These are phyloP conservation scores for Lepiota venenata DNA, from an alignment of 768 basidiomycete species.

Conservation along the genomic window DNA sequence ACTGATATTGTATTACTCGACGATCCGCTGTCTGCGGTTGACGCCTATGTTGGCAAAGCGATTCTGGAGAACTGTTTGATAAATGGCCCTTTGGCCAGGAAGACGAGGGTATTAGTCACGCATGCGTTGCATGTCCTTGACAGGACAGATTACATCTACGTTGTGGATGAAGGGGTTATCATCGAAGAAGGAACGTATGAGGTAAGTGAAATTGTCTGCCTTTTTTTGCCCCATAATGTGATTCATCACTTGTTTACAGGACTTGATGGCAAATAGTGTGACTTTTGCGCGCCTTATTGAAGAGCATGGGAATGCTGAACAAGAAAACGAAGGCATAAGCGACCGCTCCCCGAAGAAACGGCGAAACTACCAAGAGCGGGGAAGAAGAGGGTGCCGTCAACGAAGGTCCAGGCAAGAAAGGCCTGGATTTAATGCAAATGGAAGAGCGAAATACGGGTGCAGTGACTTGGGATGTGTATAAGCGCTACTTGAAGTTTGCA, in stretches of 20 bases:
- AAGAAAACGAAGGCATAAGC: not conserved
- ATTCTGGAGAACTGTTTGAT: constrained; percentile 62
- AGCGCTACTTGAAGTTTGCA: constrained; percentile 42
- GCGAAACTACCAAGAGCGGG: constrained; percentile 8
- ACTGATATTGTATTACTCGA: constrained; percentile 77
- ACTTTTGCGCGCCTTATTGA: constrained; percentile 51
- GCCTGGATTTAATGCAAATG: constrained; percentile 40
- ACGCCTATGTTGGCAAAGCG: constrained; percentile 69
- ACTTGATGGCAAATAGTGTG: constrained; percentile 38
- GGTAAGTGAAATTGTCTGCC: constrained; percentile 23
- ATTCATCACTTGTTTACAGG: constrained; percentile 23
- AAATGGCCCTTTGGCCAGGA: constrained; percentile 44
- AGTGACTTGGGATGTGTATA: constrained; percentile 47
- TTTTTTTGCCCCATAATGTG: not conserved
- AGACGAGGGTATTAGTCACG: constrained; percentile 61
- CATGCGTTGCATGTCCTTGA: constrained; percentile 58
- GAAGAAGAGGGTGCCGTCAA: constrained; percentile 13
- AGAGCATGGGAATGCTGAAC: constrained; percentile 46
- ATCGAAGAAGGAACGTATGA: constrained; percentile 61
- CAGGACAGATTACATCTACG: constrained; percentile 59
- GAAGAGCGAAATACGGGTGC: constrained; percentile 60
- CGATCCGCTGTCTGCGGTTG: constrained; percentile 79
- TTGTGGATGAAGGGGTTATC: constrained; percentile 57
- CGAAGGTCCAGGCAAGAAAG: constrained; percentile 22
- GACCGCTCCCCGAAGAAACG: constrained; percentile 7